A percentile compares a stretch with the other conserved stretches of the same genome.
Evolutionary conservation across 371 early-diverging fungal genomes (phyloP).

Genomic region (Blakeslea trispora): DNA sequence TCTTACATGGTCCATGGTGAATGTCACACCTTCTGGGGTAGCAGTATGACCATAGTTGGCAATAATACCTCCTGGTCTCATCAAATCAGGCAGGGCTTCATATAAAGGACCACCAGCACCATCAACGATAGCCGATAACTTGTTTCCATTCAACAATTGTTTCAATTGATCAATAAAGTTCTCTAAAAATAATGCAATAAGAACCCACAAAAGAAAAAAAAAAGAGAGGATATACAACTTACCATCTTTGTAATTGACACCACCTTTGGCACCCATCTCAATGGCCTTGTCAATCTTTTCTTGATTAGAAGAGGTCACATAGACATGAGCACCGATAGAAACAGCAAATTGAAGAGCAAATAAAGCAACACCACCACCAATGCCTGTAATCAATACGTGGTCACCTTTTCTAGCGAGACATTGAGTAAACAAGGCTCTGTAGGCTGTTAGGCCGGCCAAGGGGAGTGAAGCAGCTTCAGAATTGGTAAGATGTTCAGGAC

Average conservation of each 20-base stretch:
- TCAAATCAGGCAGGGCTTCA: conserved; percentile 38
- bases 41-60: conserved; percentile 67
- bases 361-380: conserved; percentile 76
- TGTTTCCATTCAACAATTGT: conserved; percentile 35
- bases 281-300: conserved; percentile 65
- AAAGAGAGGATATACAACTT: conserved; percentile 7
- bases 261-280: conserved; percentile 69
- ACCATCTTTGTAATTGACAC: conserved; percentile 72
- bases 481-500: conserved; percentile 59
- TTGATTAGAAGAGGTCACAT: conserved; percentile 68
- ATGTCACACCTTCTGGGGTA: conserved; percentile 39
- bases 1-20: conserved; percentile 51
- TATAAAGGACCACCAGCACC: conserved; percentile 67
- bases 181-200: conserved; percentile 36
- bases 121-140: conserved; percentile 63
- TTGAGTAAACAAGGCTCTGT: conserved; percentile 60
- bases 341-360: conserved; percentile 69
- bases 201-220: background rate
- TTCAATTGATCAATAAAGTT: conserved; percentile 54
- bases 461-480: conserved; percentile 71
- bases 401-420: conserved; percentile 56
- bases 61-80: conserved; percentile 59
- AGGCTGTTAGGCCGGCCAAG: conserved; percentile 70
- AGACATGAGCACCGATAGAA: conserved; percentile 71
- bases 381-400: conserved; percentile 70